These are phyloP conservation scores for Podospora comata DNA, from an alignment of 495 filamentous ascomycete genomes.

Conservation along the genomic window DNA sequence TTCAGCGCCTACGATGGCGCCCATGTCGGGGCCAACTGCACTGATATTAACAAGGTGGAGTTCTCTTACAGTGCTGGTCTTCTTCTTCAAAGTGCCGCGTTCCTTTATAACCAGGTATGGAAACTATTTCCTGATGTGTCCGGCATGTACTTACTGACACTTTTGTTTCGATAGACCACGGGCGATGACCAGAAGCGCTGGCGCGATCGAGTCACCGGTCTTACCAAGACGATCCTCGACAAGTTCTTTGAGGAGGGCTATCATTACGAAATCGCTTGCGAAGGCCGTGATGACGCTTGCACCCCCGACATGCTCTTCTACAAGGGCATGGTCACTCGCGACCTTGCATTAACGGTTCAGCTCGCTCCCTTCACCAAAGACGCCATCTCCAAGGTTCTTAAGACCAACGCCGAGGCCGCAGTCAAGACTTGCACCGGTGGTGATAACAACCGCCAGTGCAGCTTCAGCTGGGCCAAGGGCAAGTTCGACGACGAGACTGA, in stretches of 20 bases:
- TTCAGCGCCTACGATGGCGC: constrained; percentile 70
- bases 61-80: constrained; percentile 76
- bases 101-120: constrained; percentile 65
- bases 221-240: constrained; percentile 56
- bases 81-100: constrained; percentile 67
- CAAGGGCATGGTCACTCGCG: constrained; percentile 76
- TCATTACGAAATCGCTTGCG: constrained; percentile 68
- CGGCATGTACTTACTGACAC: not conserved
- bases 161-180: not conserved
- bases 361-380: constrained; percentile 62
- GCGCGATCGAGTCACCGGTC: constrained; percentile 55
- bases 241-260: constrained; percentile 55
- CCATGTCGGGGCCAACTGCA: constrained; percentile 60
- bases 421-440: constrained; percentile 65
- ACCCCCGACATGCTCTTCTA: constrained; percentile 71
- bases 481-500: constrained; percentile 59
- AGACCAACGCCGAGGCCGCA: constrained; percentile 61
- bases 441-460: constrained; percentile 53
- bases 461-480: constrained; percentile 47
- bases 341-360: constrained; percentile 68
- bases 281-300: constrained; percentile 55
- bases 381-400: constrained; percentile 58
- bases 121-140: not conserved
- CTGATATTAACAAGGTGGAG: constrained; percentile 56
- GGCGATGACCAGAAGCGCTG: constrained; percentile 38